Base-by-base conservation (phyloP, 352 stramenopile genomes). In the Lagenidium giganteum region DNA sequence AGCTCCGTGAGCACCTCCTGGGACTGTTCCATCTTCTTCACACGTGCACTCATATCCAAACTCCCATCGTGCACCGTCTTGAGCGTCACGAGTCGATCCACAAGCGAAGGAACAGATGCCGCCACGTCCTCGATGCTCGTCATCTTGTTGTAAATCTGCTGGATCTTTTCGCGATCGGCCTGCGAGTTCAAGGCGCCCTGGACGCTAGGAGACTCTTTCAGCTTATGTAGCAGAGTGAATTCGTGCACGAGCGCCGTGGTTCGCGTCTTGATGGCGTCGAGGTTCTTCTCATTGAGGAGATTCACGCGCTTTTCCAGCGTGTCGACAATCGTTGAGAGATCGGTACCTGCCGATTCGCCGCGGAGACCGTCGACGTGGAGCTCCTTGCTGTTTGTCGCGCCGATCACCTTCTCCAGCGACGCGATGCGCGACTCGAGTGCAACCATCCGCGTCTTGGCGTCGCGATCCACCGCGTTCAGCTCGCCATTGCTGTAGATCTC, bases 401-500 rank as follows among this genome's bases (percentile, higher is more conserved):
- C 77, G 47, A 89, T 49, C 30, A 72, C 44, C 42, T 67, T 69
- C 34, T 89, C 77, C 11, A 89, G 56, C 42, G 58, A 67, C 42
- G 69, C 73, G 22, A 89, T 67, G 5, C 69, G 61, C 28, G 68
- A 64, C 37, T 89, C 77, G 26, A 89, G 62, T 31, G 61, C 58
- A 31, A 77, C 43, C 41, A 84, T 53, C 2, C 77, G 73, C 37
- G 67, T 62, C 51, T 83, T 83, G 24, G 71, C 70, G 35, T 86
- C 74, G n/a, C 60, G 59, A 30, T 87, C 77, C 11, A 84, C 63
- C 7, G 69, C 67, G 47, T 86, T 77, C 23, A 86, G 50, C 59
- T 89, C 77, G 13, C 73, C 73, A 30, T 78, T 87, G 55, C 70
- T 87, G 66, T 74, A 89, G 36, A 89, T 83, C 54, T 89, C 77